Percentiles rank a stretch among this genome's conserved stretches.
phyloP scores from a whole-genome alignment of 2,329 filamentous ascomycete genomes.

The Alternaria triticina region DNA sequence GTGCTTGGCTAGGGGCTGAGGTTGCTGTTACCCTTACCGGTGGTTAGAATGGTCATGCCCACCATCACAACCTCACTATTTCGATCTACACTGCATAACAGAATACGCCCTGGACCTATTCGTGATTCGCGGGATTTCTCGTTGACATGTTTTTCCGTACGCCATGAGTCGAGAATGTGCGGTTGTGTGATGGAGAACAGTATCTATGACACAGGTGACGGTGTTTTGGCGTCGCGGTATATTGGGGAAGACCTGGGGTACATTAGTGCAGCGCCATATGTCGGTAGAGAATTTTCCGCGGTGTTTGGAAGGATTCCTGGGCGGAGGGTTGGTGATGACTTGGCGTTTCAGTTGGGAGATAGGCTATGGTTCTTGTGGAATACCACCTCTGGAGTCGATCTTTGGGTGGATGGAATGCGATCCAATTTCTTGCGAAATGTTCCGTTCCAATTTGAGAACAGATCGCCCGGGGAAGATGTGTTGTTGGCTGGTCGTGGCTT shows the following conservation, averaged over 20 bases:
- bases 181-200: not conserved
- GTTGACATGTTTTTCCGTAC: not conserved
- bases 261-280: conserved; percentile 1
- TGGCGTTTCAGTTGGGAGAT: conserved; percentile 2
- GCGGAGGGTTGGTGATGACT: conserved; percentile 3
- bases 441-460: not conserved
- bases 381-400: not conserved
- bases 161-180: not conserved
- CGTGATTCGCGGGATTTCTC: not conserved
- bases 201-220: not conserved
- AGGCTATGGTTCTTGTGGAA: not conserved
- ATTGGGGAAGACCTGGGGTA: not conserved
- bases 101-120: not conserved
- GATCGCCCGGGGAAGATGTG: not conserved
- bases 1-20: conserved; percentile 2
- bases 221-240: conserved; percentile 1
- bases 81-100: not conserved
- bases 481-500: not conserved
- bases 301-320: not conserved
- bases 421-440: not conserved
- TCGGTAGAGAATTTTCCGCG: not conserved
- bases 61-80: not conserved
- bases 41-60: conserved; percentile 9
- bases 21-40: not conserved
- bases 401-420: not conserved